Evolutionary conservation across 2,329 filamentous ascomycete species (phyloP).

Genomic region (Ceratocystis colombiana): DNA sequence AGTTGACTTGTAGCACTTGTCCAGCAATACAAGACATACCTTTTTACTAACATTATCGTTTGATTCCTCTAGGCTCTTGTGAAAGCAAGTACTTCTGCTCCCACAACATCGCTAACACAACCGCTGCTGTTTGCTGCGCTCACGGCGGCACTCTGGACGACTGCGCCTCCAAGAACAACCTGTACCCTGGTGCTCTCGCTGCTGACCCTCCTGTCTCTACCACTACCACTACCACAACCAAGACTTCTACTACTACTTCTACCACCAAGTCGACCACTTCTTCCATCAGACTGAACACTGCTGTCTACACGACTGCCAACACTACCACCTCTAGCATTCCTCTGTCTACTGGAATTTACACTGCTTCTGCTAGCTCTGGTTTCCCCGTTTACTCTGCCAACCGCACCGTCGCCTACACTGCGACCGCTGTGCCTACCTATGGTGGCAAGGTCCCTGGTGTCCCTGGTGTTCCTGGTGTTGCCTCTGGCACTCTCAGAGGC

Average conservation of each 20-base stretch:
- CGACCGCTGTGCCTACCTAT: conserved; percentile 14
- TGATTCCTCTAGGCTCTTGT: conserved; percentile 43
- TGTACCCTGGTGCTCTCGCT: conserved; percentile 39
- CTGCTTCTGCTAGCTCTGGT: conserved; percentile 13
- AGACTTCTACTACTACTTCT: conserved; percentile 28
- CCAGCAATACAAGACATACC: background rate
- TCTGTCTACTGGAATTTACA: conserved; percentile 19
- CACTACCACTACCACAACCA: conserved; percentile 29
- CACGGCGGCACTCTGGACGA: conserved; percentile 43
- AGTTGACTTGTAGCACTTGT: conserved; percentile 29
- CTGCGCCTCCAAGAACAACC: conserved; percentile 45
- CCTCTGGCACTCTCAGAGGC: conserved; percentile 5
- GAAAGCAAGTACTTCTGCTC: conserved; percentile 53
- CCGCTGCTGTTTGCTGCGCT: conserved; percentile 46
- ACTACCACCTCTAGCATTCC: conserved; percentile 15
- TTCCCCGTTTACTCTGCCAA: conserved; percentile 16
- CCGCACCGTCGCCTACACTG: conserved; percentile 18
- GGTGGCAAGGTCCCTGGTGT: background rate
- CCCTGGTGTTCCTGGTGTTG: background rate
- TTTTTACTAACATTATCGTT: conserved; percentile 18
- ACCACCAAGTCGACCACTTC: conserved; percentile 28
- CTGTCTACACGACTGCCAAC: conserved; percentile 19
- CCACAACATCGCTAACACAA: conserved; percentile 36
- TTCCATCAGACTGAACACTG: conserved; percentile 20
- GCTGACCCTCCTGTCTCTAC: conserved; percentile 32